Evolutionary conservation across 1,139 yeast species (phyloP).

Genomic region (Hemisphaericaspora lyxosophila): DNA sequence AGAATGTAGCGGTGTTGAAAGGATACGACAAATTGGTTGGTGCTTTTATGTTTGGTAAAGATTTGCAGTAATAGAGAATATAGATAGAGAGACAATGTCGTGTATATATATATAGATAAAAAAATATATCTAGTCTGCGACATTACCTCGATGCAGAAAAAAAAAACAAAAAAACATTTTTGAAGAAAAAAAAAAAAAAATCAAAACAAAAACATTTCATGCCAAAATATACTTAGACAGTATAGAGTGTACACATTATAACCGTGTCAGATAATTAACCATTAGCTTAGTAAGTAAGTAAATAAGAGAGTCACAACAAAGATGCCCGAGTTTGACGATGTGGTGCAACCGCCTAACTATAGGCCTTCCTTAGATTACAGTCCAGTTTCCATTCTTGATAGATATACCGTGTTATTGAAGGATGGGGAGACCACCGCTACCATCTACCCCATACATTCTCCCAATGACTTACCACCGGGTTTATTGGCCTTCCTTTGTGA

Average conservation of each 20-base stretch:
- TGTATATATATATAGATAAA: too few relatives aligned
- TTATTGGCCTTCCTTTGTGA: constrained; percentile 79
- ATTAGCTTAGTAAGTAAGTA: too few relatives aligned
- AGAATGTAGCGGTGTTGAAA: constrained; percentile 64
- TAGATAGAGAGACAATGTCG: not conserved
- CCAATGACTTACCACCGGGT: constrained; percentile 69
- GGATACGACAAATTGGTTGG: constrained; percentile 62
- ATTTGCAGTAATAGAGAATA: constrained; percentile 25
- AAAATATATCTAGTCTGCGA: not conserved
- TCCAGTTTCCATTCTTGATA: constrained; percentile 33
- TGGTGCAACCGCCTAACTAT: constrained; percentile 31
- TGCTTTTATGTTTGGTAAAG: constrained; percentile 66
- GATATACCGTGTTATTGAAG: constrained; percentile 69
- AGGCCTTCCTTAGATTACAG: constrained; percentile 14
- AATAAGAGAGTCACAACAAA: not conserved
- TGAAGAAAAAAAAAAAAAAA: not conserved
- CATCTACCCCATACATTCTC: constrained; percentile 75
- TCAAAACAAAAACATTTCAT: constrained; percentile 13
- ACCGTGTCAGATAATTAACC: too few relatives aligned
- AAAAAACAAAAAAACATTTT: not conserved
- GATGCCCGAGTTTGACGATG: constrained; percentile 43
- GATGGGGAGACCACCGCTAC: constrained; percentile 94
- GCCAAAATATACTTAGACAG: constrained; percentile 24
- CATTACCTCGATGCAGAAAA: not conserved
- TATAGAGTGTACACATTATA: constrained; percentile 4